Base-by-base conservation (phyloP, 164 flowering plant species). In the Vitis cinerea region DNA sequence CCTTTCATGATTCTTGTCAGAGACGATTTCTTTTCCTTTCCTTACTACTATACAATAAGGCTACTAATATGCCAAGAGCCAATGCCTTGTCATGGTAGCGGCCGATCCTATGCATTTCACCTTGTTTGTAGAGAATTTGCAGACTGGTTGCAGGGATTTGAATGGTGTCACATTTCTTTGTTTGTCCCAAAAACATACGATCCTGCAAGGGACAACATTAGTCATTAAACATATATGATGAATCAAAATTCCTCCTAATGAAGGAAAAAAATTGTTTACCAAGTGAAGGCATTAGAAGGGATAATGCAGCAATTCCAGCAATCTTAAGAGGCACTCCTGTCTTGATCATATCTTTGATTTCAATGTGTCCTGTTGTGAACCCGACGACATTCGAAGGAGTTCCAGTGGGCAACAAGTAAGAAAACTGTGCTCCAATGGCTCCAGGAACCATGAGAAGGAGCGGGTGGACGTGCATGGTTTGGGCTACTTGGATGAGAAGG, bases 361-460 rank as follows among this genome's bases (percentile, higher is more conserved):
- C 87, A 17, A 92, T 81, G 23, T 86, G 91, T 7, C 94, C 97
- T 0, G 97, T 94, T 0, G 92, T 57, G 78, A 94, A 90, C 29
- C 98, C 98, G n/a, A 94, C 94, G 2, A 87, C 69, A 69, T 94
- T 94, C 0, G 98, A 89, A 50, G 97, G 97, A 0, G 98, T 94
- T 3, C 87, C 81, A 0, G 97, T 94, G 0, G 97, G 97, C 0
- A 94, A 81, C 78, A 90, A 62, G 83, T 77, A 94, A 0, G 97
- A 73, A 53, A 94, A 89, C 61, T 94, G 97, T 0, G 98, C 88
- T 6, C 97, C 97, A 27, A 94, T 83, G 9, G 97, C 87, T 9
- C 94, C 98, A 0, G 98, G 97, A 17, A 94, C 74, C 89, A 92
- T 89, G 0, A 94, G 87, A 7, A 84, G 75, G 15, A 94, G 81